Percentiles rank a stretch among this genome's conserved stretches.
These are phyloP conservation scores for Nakazawaea siamensis DNA, from an alignment of 805 yeast genomes.

Conservation along the genomic window DNA sequence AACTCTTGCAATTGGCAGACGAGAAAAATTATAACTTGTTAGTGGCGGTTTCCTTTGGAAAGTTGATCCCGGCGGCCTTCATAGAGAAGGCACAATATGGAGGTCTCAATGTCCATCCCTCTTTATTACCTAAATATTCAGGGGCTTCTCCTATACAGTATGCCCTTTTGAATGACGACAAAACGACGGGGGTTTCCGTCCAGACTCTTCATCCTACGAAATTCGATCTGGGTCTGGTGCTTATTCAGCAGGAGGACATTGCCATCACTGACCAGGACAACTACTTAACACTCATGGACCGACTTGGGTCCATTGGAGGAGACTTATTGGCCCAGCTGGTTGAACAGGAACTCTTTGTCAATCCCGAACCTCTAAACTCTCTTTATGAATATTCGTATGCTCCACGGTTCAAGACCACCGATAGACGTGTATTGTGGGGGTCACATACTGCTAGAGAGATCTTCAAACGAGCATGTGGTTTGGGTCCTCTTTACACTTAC, in stretches of 20 bases:
- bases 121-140: conserved; percentile 69
- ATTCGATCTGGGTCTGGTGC: conserved; percentile 73
- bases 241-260: conserved; percentile 46
- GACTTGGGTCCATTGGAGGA: conserved; percentile 58
- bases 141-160: conserved; percentile 91
- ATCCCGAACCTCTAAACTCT: conserved; percentile 16
- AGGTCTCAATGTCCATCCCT: conserved; percentile 90
- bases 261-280: conserved; percentile 36
- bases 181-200: conserved; percentile 71
- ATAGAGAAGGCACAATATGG: conserved; percentile 42
- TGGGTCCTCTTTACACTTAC: conserved; percentile 50
- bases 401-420: conserved; percentile 37
- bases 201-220: conserved; percentile 85
- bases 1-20: conserved; percentile 23
- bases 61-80: conserved; percentile 60
- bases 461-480: conserved; percentile 33
- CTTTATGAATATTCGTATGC: conserved; percentile 43
- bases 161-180: conserved; percentile 59
- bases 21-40: conserved; percentile 44
- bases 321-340: conserved; percentile 41
- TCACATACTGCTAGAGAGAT: conserved; percentile 27
- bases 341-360: conserved; percentile 19
- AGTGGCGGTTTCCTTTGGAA: conserved; percentile 90
- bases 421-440: conserved; percentile 41
- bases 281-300: conserved; percentile 32